These are phyloP conservation scores for Orbilia brochopaga DNA, from an alignment of 2,329 filamentous ascomycete species.

Conservation along the genomic window DNA sequence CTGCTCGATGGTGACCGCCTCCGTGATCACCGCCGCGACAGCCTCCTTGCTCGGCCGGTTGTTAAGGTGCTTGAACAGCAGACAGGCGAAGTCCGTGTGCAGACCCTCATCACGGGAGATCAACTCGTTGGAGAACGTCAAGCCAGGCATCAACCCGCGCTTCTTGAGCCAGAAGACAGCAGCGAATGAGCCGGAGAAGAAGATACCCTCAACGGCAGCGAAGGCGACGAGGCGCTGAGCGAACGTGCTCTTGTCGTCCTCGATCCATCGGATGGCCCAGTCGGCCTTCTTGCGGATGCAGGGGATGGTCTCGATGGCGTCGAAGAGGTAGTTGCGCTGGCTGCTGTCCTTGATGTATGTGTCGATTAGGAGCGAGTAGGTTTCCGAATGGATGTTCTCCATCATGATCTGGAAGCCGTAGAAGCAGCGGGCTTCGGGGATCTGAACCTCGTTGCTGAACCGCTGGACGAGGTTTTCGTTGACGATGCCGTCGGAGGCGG, in stretches of 20 bases:
- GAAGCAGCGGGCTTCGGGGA: slow-evolving; percentile 98
- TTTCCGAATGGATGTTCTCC: slow-evolving; percentile 99
- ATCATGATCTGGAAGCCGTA: slow-evolving; percentile 99
- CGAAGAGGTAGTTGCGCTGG: slow-evolving; percentile 93
- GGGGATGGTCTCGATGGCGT: slow-evolving; percentile 98
- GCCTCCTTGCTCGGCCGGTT: slow-evolving; percentile 82
- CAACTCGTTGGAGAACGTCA: slow-evolving; percentile 99
- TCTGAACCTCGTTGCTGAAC: slow-evolving; percentile 95
- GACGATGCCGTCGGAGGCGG: slow-evolving; percentile 97
- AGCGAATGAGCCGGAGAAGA: slow-evolving; percentile 98
- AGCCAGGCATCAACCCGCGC: slow-evolving; percentile 96
- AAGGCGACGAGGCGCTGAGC: slow-evolving; percentile 95
- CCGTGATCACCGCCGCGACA: slow-evolving; percentile 86
- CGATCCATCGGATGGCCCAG: slow-evolving; percentile 95
- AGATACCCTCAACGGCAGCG: slow-evolving; percentile 97
- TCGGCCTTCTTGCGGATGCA: slow-evolving; percentile 99
- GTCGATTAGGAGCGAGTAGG: slow-evolving; percentile 97
- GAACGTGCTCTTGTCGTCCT: slow-evolving; percentile 90
- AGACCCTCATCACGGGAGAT: slow-evolving; percentile 99
- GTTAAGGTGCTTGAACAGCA: slow-evolving; percentile 96
- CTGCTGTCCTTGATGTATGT: slow-evolving; percentile 98
- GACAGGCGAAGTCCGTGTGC: slow-evolving; percentile 98
- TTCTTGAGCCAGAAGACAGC: slow-evolving; percentile 99
- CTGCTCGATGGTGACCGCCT: slow-evolving; percentile 93
- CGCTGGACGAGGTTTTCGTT: slow-evolving; percentile 99